Percentiles rank a stretch among this genome's conserved stretches.
Conservation (phyloP, 2,329 filamentous ascomycete genomes). For the Ophiostoma tasmaniense region DNA sequence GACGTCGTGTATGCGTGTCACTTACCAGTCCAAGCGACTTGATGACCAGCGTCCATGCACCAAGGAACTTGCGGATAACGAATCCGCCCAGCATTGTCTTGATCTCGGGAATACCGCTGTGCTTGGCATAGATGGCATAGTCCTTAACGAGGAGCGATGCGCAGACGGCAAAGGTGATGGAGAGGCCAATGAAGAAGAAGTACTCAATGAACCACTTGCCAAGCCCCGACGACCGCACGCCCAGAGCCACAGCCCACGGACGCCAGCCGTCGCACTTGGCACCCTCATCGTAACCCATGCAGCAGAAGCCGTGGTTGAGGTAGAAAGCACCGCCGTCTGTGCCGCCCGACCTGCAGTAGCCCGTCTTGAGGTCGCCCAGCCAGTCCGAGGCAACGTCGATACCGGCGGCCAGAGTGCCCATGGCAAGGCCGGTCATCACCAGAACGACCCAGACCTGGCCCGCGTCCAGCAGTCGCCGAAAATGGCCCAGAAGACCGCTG, state of each 20-base stretch:
- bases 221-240: constrained; percentile 35
- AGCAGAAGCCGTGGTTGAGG: constrained; percentile 85
- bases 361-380: constrained; percentile 85
- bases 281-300: constrained; percentile 78
- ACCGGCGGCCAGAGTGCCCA: constrained; percentile 73
- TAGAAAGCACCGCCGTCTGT: constrained; percentile 80
- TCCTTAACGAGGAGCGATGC: constrained; percentile 73
- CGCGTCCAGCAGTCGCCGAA: constrained; percentile 67
- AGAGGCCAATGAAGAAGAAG: constrained; percentile 75
- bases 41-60: constrained; percentile 77
- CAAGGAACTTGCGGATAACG: constrained; percentile 79
- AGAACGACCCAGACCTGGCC: constrained; percentile 90
- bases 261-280: constrained; percentile 81
- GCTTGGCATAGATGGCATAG: constrained; percentile 81
- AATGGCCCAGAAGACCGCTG: constrained; percentile 62
- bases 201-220: constrained; percentile 81
- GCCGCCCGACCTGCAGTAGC: constrained; percentile 70
- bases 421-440: constrained; percentile 73
- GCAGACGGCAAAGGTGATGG: constrained; percentile 68
- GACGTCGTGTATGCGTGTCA: not conserved
- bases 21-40: constrained; percentile 69
- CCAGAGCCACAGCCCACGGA: constrained; percentile 70
- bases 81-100: constrained; percentile 94
- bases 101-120: constrained; percentile 95
- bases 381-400: constrained; percentile 91